These are phyloP conservation scores for Dendrobium catenatum DNA, from an alignment of 106 monocot genomes.

Conservation along the genomic window DNA sequence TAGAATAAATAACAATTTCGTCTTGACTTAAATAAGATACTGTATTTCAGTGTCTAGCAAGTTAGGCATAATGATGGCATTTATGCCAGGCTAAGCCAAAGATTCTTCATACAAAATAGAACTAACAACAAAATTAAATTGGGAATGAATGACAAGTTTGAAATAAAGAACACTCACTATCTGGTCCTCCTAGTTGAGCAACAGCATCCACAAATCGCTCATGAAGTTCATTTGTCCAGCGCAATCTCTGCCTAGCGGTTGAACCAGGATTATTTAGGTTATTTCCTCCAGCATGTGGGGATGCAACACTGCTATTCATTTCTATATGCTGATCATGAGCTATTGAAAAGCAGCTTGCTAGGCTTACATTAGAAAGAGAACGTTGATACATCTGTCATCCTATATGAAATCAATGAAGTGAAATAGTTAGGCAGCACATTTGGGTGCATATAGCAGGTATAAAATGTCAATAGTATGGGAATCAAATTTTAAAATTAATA, in stretches of 20 bases:
- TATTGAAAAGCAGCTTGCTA: not conserved
- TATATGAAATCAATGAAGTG: not conserved
- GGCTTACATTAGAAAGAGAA: slow-evolving; percentile 1
- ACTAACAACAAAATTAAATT: not conserved
- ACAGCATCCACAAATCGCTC: slow-evolving; percentile 72
- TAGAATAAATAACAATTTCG: not conserved
- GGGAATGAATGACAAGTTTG: not conserved
- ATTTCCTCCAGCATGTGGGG: not conserved
- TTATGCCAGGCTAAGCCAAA: not conserved
- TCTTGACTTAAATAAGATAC: not conserved
- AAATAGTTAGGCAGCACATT: not conserved
- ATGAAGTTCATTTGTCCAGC: slow-evolving; percentile 68
- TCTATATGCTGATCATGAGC: slow-evolving; percentile 5
- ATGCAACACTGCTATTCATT: slow-evolving; percentile 2
- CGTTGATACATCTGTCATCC: slow-evolving; percentile 6
- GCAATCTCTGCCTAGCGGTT: slow-evolving; percentile 47
- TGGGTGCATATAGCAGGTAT: not conserved
- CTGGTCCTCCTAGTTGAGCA: slow-evolving; percentile 57
- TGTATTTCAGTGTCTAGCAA: not conserved
- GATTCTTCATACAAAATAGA: not conserved
- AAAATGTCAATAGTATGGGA: not conserved
- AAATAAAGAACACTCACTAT: slow-evolving; percentile 34
- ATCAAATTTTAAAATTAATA: not conserved
- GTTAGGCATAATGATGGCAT: not conserved
- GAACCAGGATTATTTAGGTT: slow-evolving; percentile 18